Evolutionary conservation across 768 basidiomycete genomes (phyloP), one percentile per base, ranked within the genome.

Genomic region (Pholiota molesta): DNA sequence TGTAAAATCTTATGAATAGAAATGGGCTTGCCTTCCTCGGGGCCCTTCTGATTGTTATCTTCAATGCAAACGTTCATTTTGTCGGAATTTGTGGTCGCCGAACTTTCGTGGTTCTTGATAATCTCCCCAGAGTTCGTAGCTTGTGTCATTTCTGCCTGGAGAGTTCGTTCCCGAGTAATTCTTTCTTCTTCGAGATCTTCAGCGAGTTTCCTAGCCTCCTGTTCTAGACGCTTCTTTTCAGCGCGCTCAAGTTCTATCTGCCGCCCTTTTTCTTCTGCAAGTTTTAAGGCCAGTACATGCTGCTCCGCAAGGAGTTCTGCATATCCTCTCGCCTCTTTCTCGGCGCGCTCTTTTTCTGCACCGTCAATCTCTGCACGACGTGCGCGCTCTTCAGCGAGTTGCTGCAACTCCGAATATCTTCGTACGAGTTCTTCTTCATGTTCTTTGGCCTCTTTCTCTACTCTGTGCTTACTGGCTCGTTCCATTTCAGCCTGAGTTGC

Each of bases 401-500:
- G 26, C 19, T 49, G 56, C 16, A 57, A 47, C 31, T 57, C 56
- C 16, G 45, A 33, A 35, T 57, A 47, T 35, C n/a, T 45, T 21
- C 42, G 56, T 29, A 47, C 33, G 7, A 57, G 54, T 57, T 55
- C 35, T 45, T 62, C 65, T 33, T 59, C 65, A 29, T 56, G 40
- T 47, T 59, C 61, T 23, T 52, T 57, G 14, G 47, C 60, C 44
- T 65, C 53, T 49, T 62, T 57, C 31, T 61, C 33, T 28, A 31
- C 47, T n/a, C 44, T 29, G n/a, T 60, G 19, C 51, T 39, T 61
- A 26, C 57, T 55, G 26, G 52, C 33, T 28, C 62, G 55, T 29
- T 66, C 65, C 31, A 61, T 29, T 37, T 74, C 70, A 17, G 57
- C 70, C 55, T 68, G 69, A 29, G 60, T 40, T 45, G 63, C 68